These are phyloP conservation scores for Eucalyptus victrix DNA, from an alignment of 345 rosid species.

Conservation along the genomic window DNA sequence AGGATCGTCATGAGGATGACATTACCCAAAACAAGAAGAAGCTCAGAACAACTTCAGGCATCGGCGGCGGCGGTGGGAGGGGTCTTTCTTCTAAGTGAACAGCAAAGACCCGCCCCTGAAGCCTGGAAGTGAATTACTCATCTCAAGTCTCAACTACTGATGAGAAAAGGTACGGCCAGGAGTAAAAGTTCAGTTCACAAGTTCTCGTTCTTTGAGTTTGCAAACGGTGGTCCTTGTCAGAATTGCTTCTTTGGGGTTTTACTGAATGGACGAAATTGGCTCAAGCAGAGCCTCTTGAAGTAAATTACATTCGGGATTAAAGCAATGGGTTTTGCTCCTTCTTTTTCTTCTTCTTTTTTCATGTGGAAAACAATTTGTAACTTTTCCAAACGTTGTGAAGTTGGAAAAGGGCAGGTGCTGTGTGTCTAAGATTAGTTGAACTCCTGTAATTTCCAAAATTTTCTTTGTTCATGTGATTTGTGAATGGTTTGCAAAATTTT, in stretches of 20 bases:
- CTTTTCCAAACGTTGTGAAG: not conserved
- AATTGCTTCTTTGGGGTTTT: not conserved
- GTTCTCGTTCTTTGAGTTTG: not conserved
- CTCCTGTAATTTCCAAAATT: not conserved
- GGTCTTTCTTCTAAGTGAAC: not conserved
- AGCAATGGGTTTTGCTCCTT: not conserved
- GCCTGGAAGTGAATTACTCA: not conserved
- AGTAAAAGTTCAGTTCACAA: not conserved
- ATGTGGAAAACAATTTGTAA: not conserved
- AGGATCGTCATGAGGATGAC: not conserved
- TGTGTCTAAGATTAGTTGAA: not conserved
- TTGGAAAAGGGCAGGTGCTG: not conserved
- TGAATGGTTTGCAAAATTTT: not conserved
- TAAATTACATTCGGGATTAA: not conserved
- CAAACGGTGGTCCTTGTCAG: not conserved
- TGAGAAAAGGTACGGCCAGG: not conserved
- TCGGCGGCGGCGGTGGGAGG: not conserved
- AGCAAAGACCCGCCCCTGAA: not conserved
- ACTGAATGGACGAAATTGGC: not conserved
- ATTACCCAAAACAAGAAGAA: not conserved
- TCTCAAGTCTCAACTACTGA: not conserved
- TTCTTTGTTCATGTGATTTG: not conserved
- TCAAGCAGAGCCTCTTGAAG: not conserved
- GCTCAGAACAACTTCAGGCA: not conserved
- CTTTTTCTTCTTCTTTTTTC: not conserved